Evolutionary conservation across 805 yeast species (phyloP), one percentile per base, ranked within the genome.

Genomic region (Starmerella vaccinii): DNA sequence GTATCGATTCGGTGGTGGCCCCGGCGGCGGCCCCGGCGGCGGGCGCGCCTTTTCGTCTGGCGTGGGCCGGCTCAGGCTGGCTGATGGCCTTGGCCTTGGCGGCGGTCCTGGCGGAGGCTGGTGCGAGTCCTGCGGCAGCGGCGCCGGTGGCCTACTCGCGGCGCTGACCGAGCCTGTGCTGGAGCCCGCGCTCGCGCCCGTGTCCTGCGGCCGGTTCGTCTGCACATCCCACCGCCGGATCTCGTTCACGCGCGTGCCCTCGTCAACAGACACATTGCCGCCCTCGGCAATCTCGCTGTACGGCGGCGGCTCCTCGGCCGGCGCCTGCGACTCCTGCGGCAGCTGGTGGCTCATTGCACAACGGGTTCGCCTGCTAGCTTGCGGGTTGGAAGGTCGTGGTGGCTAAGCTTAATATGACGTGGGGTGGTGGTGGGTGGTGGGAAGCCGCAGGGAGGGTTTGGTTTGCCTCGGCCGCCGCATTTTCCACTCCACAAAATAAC

Each of bases 291-390:
- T 16, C 27, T 49, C 54, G 12, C 52, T 49, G 48, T 56, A 56
- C 33, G 60, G 55, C 37, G 59, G 59, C 30, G 57, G 59, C 49
- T 49, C 53, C 18, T 57, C 59, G 2, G 42, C 35, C 16, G 45
- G 43, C 21, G 30, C 22, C 8, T n/a, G 13, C 2, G 22, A 6
- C 7, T 34, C 38, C 7, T 21, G 22, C 2, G 38, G 38, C 12
- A 34, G 38, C 38, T 34, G 12, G 38, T 34, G 38, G 38, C 38
- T 34, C 38, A 34, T 34, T 7, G 22, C 22, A 22, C 38, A 34
- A 19, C n/a, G n/a, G n/a, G n/a, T n/a, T 32, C 32, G 32, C 32
- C 32, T 12, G 18, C 35, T 32, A 32, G 35, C n/a, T 32, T 32
- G 15, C 15, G 33, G n/a, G n/a, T n/a, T n/a, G n/a, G n/a, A n/a